Evolutionary conservation across 169 alveolate species (phyloP).

Genomic region (Plasmodium cynomolgi): DNA sequence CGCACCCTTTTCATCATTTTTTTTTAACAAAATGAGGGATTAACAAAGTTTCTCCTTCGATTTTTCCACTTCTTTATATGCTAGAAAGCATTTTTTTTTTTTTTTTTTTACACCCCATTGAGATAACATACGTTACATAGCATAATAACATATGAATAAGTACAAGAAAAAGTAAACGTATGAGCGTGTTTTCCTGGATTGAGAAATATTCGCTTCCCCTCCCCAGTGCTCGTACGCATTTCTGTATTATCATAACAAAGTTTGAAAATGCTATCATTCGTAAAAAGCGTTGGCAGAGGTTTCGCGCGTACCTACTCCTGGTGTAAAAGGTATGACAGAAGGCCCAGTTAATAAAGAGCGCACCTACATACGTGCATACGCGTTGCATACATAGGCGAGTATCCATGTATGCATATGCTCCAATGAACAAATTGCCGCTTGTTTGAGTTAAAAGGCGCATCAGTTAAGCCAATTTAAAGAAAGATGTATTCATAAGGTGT

Average conservation of each 20-base stretch:
- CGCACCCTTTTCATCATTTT: neutral
- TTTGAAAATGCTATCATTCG: slow-evolving; percentile 36
- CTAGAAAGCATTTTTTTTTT: neutral
- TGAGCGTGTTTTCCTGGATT: neutral
- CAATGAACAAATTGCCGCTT: neutral
- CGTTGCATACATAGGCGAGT: neutral
- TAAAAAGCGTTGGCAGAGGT: slow-evolving; percentile 34
- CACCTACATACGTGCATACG: neutral
- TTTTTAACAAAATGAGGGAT: neutral
- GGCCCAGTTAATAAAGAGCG: neutral
- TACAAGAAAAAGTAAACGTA: neutral
- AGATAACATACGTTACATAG: neutral
- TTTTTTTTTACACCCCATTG: neutral
- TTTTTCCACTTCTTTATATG: neutral
- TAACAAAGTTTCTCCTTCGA: neutral
- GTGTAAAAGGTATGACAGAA: slow-evolving; percentile 37
- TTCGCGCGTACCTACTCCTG: slow-evolving; percentile 32
- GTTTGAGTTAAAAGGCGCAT: neutral
- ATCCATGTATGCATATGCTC: neutral
- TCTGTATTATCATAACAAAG: slow-evolving; percentile 18
- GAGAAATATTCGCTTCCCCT: neutral
- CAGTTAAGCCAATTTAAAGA: neutral
- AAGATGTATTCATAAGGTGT: neutral
- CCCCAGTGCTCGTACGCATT: neutral
- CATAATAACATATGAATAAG: neutral